Evolutionary conservation across 1,284 basidiomycete genomes (phyloP).

Genomic region (Malassezia arunalokei): DNA sequence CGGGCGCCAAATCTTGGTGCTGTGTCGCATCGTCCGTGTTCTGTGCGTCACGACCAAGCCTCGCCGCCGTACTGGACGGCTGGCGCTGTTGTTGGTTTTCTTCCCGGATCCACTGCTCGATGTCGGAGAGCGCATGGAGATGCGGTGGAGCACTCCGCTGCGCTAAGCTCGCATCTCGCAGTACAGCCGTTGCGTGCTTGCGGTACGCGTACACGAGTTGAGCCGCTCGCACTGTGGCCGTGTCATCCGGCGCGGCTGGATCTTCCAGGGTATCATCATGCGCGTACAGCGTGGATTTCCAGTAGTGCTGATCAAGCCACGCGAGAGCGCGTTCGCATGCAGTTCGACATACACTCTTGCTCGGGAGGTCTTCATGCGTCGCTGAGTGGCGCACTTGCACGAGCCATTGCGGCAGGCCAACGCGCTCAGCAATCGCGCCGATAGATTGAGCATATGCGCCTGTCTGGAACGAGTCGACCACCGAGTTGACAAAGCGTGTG

Average conservation of each 20-base stretch:
- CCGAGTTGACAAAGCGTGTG: conserved; percentile 60
- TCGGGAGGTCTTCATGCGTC: conserved; percentile 89
- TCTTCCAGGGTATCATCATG: neutral
- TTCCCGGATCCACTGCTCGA: conserved; percentile 17
- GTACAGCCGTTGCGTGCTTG: conserved; percentile 21
- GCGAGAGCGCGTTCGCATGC: conserved; percentile 51
- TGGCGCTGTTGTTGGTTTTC: neutral
- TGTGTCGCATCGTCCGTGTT: neutral
- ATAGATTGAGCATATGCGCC: conserved; percentile 70
- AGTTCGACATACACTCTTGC: conserved; percentile 64
- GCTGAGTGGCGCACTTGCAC: conserved; percentile 90
- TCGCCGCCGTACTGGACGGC: neutral
- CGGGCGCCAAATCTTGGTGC: neutral
- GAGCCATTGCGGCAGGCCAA: conserved; percentile 74
- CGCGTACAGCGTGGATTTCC: conserved; percentile 4
- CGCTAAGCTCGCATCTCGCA: conserved; percentile 25
- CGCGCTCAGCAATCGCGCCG: conserved; percentile 68
- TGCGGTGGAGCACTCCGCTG: conserved; percentile 17
- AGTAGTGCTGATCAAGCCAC: conserved; percentile 24
- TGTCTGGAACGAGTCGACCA: conserved; percentile 78
- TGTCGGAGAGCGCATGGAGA: conserved; percentile 16
- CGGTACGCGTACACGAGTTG: conserved; percentile 24
- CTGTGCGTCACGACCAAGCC: neutral
- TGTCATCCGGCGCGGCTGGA: conserved; percentile 3
- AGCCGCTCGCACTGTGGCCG: conserved; percentile 8